Evolutionary conservation across 495 filamentous ascomycete species (phyloP), one percentile per base, ranked within the genome.

Genomic region (Xylaria sp.): DNA sequence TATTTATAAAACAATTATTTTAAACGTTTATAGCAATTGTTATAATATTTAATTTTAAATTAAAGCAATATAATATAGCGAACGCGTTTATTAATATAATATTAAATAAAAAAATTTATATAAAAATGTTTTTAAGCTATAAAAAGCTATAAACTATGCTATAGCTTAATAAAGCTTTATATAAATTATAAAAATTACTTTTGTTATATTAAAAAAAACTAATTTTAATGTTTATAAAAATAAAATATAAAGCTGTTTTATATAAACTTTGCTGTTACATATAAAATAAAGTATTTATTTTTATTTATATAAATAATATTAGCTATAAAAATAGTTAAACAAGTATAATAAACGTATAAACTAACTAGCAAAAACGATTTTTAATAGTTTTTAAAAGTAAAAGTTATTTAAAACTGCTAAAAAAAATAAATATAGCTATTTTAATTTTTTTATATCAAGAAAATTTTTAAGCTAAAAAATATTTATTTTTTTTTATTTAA

Each of bases 261-360:
- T 61, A 61, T 61, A 61, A 61, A 19, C 26, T 40, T 37, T 61
- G n/a, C 12, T 61, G 40, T n/a, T n/a, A n/a, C n/a, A n/a, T n/a
- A n/a, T n/a, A n/a, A n/a, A n/a, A n/a, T n/a, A n/a, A n/a, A n/a
- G 4, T 61, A 19, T 40, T 61, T 12, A 40, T 61, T 2, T 61
- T 61, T 57, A 57, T 57, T 57, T 57, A 57, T 57, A 57, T 57
- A 33, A 57, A 57, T 33, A 33, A 57, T 57, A 57, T 57, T 52
- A n/a, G 17, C 21, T n/a, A 21, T 21, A 52, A 52, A 24, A 52
- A 5, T 11, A 7, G 21, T 52, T 52, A 21, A 52, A 24, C 6
- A 52, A n/a, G 2, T 21, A 21, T 21, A 52, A n/a, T 5, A 21
- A 21, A 24, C 1, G 4, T 52, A 52, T 24, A 3, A 52, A 24